phyloP scores from a whole-genome alignment of 176 grass and related monocot species.

The Dendrocalamus sinicus region DNA sequence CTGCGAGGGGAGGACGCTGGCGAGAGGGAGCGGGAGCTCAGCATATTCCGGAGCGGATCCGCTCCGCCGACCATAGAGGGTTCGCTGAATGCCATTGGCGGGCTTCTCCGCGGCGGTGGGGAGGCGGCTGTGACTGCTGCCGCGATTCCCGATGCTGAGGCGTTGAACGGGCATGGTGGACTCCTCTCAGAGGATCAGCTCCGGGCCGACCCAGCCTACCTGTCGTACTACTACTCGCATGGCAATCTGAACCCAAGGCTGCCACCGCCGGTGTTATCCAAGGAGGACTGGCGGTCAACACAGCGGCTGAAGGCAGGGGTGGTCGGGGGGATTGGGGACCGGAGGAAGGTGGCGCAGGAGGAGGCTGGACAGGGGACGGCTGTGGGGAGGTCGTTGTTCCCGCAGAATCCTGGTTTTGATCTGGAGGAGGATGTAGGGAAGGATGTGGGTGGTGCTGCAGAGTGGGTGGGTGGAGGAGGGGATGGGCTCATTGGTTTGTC shows the following conservation, averaged over 20 bases:
- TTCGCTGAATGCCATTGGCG: constrained; percentile 67
- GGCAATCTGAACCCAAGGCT: constrained; percentile 90
- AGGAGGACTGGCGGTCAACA: constrained; percentile 90
- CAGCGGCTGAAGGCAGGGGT: constrained; percentile 70
- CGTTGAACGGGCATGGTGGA: constrained; percentile 48
- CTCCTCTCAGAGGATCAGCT: constrained; percentile 77
- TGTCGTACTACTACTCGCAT: constrained; percentile 90
- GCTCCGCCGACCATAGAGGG: constrained; percentile 96
- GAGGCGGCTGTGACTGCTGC: constrained; percentile 16
- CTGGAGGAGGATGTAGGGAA: constrained; percentile 44
- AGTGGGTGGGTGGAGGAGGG: constrained; percentile 64
- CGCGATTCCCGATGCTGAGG: constrained; percentile 50
- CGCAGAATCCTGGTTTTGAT: constrained; percentile 58
- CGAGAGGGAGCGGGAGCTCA: constrained; percentile 63
- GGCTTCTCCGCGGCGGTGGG: constrained; percentile 44
- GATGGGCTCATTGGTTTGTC: constrained; percentile 77
- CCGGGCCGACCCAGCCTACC: constrained; percentile 74
- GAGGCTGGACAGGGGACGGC: constrained; percentile 46
- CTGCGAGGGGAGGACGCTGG: constrained; percentile 59
- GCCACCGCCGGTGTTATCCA: constrained; percentile 81
- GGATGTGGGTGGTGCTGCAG: constrained; percentile 46
- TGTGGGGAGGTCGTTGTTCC: constrained; percentile 57
- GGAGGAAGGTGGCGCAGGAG: constrained; percentile 52
- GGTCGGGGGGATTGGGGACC: constrained; percentile 75
- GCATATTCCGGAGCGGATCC: constrained; percentile 84